Base-by-base conservation (phyloP, 2,329 filamentous ascomycete species). In the Sclerotinia glacialis region DNA sequence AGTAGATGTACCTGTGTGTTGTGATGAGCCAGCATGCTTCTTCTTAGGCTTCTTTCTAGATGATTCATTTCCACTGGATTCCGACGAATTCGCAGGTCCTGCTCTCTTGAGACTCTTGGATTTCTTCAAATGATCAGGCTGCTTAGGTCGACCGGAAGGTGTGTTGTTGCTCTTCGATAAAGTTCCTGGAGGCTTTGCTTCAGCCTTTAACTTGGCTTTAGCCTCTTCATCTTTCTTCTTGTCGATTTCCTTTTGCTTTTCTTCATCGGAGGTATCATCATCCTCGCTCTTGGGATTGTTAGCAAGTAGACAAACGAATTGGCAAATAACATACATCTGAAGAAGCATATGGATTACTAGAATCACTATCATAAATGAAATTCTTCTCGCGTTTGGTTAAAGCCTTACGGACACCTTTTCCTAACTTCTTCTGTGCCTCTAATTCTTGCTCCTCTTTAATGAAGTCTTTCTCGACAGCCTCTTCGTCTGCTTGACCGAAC, bases 11-110 rank as follows among this genome's bases (percentile, higher is more conserved):
- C 85, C 83, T 67, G 85, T 87, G 12, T 78, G 79, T 64, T 80
- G 80, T 2, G 81, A 76, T 18, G 83, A 83, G 21, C 80, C 75
- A 1, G 78, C 78, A 69, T 86, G 84, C 76, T 89, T 90, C 80
- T 89, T 91, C 75, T 90, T 86, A 76, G 85, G 86, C 80, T 91
- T 92, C 79, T 95, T 93, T 71, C 90, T 89, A 31, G 88, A 86
- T 0, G 91, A 94, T 77, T 98, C 94, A 72, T 93, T 96, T 64
- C 92, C 94, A 76, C 92, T 96, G 12, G 92, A 92, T 76, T 98
- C 94, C 0, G 76, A 97, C 42, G 91, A 83, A 70, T 93, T 90
- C 3, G 93, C 92, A 21, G 93, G 97, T 23, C 93, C 92, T 42
- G 91, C 85, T 40, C 94, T 88, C 80, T 97, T 97, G 63, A 94